phyloP scores from a whole-genome alignment of 352 stramenopile species.

The Globisporangium orthogonon region DNA sequence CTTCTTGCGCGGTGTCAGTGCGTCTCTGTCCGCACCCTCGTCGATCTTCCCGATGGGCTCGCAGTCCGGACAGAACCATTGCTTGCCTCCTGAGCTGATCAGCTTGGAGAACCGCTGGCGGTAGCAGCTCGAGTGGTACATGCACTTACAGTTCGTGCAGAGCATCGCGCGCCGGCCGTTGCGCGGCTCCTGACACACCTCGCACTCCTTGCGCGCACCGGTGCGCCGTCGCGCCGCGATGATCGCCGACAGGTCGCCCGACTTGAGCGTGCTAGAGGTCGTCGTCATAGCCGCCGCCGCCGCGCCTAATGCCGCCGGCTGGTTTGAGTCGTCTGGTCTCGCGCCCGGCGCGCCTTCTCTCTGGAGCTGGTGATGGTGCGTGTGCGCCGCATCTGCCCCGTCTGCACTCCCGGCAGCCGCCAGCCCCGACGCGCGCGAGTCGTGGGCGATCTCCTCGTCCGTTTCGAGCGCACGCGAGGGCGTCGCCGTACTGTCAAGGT shows the following conservation, averaged over 20 bases:
- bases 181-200: constrained; percentile 65
- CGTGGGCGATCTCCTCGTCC: constrained; percentile 27
- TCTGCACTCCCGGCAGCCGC: no score
- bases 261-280: constrained; percentile 29
- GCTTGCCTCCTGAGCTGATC: constrained; percentile 46
- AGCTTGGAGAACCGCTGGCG: constrained; percentile 73
- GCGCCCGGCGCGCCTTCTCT: constrained; percentile 26
- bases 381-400: no score
- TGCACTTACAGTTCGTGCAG: constrained; percentile 72
- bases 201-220: constrained; percentile 59
- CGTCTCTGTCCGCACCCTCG: constrained; percentile 26
- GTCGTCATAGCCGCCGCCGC: neutral
- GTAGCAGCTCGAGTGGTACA: constrained; percentile 84
- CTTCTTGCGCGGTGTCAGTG: constrained; percentile 28
- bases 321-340: neutral
- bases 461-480: constrained; percentile 31
- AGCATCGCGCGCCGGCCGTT: constrained; percentile 74
- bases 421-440: no score
- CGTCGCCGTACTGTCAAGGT: constrained; percentile 61
- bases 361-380: neutral
- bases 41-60: constrained; percentile 30
- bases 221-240: constrained; percentile 64
- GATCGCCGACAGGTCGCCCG: constrained; percentile 47
- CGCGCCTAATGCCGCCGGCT: neutral
- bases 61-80: constrained; percentile 82